Evolutionary conservation across 2,329 filamentous ascomycete genomes (phyloP), one percentile per base, ranked within the genome.

Genomic region (Ceratocystis albifundus): DNA sequence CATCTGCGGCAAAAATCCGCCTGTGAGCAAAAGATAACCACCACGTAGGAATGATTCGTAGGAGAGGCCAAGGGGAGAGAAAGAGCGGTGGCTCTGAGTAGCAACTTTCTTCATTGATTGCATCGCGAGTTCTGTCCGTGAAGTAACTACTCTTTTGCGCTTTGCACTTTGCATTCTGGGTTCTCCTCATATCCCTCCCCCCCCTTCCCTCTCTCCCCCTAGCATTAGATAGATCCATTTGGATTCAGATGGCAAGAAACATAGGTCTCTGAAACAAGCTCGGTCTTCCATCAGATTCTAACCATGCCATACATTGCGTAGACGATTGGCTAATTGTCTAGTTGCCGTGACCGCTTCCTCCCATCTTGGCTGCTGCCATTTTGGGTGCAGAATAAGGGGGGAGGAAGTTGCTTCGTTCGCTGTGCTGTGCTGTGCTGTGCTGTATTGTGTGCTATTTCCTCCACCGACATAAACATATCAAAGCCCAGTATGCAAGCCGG

Each of bases 341-440:
- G 55, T 36, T 30, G 17, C 30, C 15, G 55, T 25, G 55, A 59
- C 55, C 55, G 55, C 55, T 32, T 59, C 28, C 55, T 59, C 30
- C 55, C 28, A 30, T n/a, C 55, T 36, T 59, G 25, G 55, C 12
- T 59, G 32, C 32, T 59, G 25, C 64, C 64, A 65, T 61, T 48
- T 65, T 30, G 41, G 36, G 64, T 61, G 41, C 20, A 61, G 25
- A 65, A 65, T 65, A 65, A 65, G 53, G 55, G 64, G 64, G 50
- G 20, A 20, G 36, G 61, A 46, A 62, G 4, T 46, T 45, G 36
- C 36, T 62, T 6, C n/a, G 48, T 7, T 45, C 25, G 41, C 15
- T n/a, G 1, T 45, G n/a, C n/a, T n/a, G n/a, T n/a, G 48, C n/a
- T 45, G 6, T 44, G 41, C 15, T n/a, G 1, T 45, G 32, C 36